phyloP scores from a whole-genome alignment of 2,329 filamentous ascomycete species.

The Alternaria tenuissima region DNA sequence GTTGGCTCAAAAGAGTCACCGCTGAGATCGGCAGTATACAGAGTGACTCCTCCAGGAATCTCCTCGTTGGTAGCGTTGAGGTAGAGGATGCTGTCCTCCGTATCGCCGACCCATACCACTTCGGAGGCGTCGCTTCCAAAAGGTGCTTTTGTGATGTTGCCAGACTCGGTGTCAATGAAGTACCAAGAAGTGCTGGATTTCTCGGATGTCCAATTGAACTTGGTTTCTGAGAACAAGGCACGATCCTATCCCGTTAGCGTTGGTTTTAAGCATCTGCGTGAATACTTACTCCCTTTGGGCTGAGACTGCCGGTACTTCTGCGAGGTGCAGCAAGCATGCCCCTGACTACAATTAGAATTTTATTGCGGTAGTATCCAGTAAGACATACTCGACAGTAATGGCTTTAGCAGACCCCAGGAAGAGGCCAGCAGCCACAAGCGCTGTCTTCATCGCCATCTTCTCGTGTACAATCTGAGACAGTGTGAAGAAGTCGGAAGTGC shows the following conservation, averaged over 20 bases:
- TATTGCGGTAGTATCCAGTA: not conserved
- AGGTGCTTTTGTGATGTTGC: slow-evolving; percentile 44
- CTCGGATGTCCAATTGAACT: slow-evolving; percentile 47
- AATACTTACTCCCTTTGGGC: slow-evolving; percentile 42
- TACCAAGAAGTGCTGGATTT: slow-evolving; percentile 60
- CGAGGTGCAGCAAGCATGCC: slow-evolving; percentile 39
- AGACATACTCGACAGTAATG: slow-evolving; percentile 39
- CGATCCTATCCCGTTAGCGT: slow-evolving; percentile 35
- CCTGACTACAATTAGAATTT: slow-evolving; percentile 18
- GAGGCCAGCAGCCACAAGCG: slow-evolving; percentile 34
- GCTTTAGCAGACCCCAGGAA: slow-evolving; percentile 37
- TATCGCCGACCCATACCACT: slow-evolving; percentile 45
- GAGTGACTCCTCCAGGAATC: slow-evolving; percentile 44
- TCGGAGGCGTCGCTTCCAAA: slow-evolving; percentile 45
- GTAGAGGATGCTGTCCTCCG: slow-evolving; percentile 65
- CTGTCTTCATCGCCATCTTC: slow-evolving; percentile 40
- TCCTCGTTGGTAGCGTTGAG: slow-evolving; percentile 70
- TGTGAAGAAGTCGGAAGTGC: slow-evolving; percentile 9
- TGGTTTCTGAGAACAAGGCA: slow-evolving; percentile 46
- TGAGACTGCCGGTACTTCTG: slow-evolving; percentile 44
- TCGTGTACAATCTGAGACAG: slow-evolving; percentile 9
- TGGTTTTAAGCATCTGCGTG: not conserved
- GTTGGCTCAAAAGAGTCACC: slow-evolving; percentile 37
- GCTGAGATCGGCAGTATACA: slow-evolving; percentile 46
- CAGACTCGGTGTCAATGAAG: slow-evolving; percentile 41